These are phyloP conservation scores for Myxozyma melibiosi DNA, from an alignment of 805 yeast species.

Conservation along the genomic window DNA sequence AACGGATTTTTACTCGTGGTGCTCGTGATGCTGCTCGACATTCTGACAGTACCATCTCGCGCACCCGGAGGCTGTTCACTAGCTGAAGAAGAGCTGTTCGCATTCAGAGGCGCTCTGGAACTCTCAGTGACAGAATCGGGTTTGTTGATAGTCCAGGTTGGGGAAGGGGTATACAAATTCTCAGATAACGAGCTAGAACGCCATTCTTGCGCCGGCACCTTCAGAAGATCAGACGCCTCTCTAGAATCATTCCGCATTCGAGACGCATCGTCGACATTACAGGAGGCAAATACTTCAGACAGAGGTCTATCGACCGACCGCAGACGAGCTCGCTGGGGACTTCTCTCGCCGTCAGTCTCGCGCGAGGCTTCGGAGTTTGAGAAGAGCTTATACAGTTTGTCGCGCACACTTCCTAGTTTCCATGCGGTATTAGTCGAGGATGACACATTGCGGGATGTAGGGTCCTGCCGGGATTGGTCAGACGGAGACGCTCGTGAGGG, in stretches of 20 bases:
- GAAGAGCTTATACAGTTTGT: not conserved
- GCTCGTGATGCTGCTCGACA: not conserved
- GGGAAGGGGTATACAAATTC: no score
- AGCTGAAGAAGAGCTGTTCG: no score
- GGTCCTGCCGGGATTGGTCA: not conserved
- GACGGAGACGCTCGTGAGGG: not conserved
- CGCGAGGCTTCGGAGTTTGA: not conserved
- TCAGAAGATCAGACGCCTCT: no score
- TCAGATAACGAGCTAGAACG: no score
- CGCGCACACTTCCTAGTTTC: not conserved
- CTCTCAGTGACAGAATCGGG: no score
- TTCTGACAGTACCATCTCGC: not conserved
- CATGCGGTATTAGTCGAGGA: not conserved
- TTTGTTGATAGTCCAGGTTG: no score
- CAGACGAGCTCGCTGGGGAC: not conserved
- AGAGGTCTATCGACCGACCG: not conserved
- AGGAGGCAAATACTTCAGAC: no score
- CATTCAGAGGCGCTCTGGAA: not conserved
- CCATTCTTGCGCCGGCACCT: no score
- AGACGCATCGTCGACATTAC: no score
- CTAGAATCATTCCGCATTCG: no score
- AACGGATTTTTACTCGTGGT: conserved; percentile 3
- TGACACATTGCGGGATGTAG: not conserved
- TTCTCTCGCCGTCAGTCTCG: no score
- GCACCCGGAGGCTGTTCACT: no score